These are phyloP conservation scores for Lyophyllum atratum DNA, from an alignment of 768 basidiomycete genomes.

Conservation along the genomic window DNA sequence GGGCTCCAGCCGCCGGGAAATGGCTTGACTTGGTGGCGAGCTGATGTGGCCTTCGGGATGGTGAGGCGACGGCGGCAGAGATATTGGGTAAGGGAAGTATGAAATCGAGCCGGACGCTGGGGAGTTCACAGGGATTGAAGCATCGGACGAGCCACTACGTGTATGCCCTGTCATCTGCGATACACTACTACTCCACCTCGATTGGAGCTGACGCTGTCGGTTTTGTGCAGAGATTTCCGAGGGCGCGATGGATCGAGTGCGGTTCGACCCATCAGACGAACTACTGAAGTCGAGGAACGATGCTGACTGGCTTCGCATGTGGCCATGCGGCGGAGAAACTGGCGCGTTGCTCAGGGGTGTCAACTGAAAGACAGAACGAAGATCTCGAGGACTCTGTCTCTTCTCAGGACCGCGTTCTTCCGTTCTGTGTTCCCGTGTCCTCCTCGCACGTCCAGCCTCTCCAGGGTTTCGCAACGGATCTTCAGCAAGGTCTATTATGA, in stretches of 20 bases:
- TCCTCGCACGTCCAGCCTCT: constrained; percentile 17
- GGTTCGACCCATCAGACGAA: constrained; percentile 30
- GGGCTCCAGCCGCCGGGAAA: constrained; percentile 52
- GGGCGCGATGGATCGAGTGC: constrained; percentile 20
- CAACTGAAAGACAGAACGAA: constrained; percentile 24
- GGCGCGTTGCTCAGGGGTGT: constrained; percentile 26
- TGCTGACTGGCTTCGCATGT: constrained; percentile 13
- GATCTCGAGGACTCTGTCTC: constrained; percentile 13
- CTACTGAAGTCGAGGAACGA: constrained; percentile 43
- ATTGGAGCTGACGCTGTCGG: constrained; percentile 18
- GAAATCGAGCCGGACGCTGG: constrained; percentile 20
- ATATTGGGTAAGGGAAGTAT: constrained; percentile 48
- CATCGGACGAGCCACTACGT: constrained; percentile 8
- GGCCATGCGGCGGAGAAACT: constrained; percentile 1
- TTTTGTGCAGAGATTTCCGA: constrained; percentile 9
- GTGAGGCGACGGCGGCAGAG: constrained; percentile 45
- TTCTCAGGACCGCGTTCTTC: constrained; percentile 16
- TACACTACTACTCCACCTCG: constrained; percentile 42
- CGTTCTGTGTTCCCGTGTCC: neutral
- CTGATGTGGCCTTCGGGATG: constrained; percentile 23
- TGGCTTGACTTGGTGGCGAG: constrained; percentile 16
- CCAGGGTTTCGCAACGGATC: neutral
- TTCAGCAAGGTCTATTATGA: constrained; percentile 9
- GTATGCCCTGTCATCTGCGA: constrained; percentile 12
- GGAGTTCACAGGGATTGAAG: constrained; percentile 12